Evolutionary conservation across 441 rosid species (phyloP), one percentile per base, ranked within the genome.

Genomic region (Pelargonium cotyledonis): DNA sequence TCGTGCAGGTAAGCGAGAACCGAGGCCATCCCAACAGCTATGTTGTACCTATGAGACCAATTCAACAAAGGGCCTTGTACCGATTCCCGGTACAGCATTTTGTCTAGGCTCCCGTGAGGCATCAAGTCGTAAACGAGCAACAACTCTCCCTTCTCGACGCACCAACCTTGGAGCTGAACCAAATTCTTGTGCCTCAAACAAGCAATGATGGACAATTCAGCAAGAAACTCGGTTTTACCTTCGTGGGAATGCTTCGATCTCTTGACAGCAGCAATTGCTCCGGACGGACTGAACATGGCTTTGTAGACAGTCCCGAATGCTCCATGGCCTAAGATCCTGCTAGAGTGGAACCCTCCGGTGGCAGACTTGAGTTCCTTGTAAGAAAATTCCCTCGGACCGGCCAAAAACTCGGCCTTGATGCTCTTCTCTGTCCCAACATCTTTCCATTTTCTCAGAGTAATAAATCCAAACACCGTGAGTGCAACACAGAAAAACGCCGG

Each of bases 91-190:
- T 92, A 84, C 63, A 95, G 85, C 68, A 88, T 35, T 75, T 73
- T 86, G 51, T 95, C 99, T 41, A 95, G 96, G 74, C 97, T 95
- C 16, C 98, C 88, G 16, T 92, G 77, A 4, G 95, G 90, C 98
- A 95, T 95, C 10, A 79, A 88, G 73, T 95, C 99, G 26, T 90
- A 95, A 38, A 92, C 98, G 29, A 95, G 92, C 69, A 95, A 77
- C 79, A 95, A 38, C 21, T 95, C 98, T 16, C 83, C 53, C 53
- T 46, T 46, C 14, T 92, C 98, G 26, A 82, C 79, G 65, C 99
- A 95, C 98, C 97, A 95, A 18, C 99, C 99, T 58, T 85, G 90
- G 12, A 95, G 72, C 79, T 77, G 98, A 67, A 89, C 86, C 76
- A 95, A 77, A 79, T 92, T 92, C 88, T 90, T 92, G 83, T 92